These are phyloP conservation scores for Phaseolus coccineus DNA, from an alignment of 331 rosid genomes.

Conservation along the genomic window DNA sequence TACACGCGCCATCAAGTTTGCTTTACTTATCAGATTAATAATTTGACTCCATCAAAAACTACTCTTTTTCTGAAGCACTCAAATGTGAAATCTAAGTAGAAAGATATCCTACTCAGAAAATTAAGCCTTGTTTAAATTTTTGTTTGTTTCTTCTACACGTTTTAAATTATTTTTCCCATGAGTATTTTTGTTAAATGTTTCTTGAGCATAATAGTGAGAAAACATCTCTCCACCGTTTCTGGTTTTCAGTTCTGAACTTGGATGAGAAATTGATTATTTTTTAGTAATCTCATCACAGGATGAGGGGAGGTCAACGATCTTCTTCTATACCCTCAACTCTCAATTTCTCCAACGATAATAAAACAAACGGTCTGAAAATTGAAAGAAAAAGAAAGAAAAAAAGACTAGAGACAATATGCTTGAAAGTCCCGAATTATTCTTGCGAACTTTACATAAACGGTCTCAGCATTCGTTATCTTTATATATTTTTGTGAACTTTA, in stretches of 20 bases:
- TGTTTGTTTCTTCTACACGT: neutral
- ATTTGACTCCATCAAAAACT: neutral
- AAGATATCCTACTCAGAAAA: neutral
- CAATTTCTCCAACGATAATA: neutral
- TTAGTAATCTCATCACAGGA: neutral
- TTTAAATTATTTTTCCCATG: neutral
- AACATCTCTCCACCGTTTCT: neutral
- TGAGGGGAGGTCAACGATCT: neutral
- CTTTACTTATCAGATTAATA: neutral
- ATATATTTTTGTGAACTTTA: conserved; percentile 24
- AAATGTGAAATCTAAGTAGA: neutral
- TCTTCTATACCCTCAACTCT: neutral
- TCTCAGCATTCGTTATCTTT: too few species aligned
- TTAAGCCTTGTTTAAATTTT: neutral
- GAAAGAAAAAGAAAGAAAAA: neutral
- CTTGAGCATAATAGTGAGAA: neutral
- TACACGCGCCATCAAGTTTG: neutral
- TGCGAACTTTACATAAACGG: conserved; percentile 21
- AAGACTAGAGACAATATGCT: neutral
- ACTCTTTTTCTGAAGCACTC: neutral
- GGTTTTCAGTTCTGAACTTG: neutral
- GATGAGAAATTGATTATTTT: neutral
- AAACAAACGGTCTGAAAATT: conserved; percentile 5
- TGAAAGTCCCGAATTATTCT: conserved; percentile 14
- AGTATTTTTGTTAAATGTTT: neutral